Percentiles rank a stretch among this genome's conserved stretches.
phyloP scores from a whole-genome alignment of 2,329 filamentous ascomycete genomes.

The Aspergillus luchuensis region DNA sequence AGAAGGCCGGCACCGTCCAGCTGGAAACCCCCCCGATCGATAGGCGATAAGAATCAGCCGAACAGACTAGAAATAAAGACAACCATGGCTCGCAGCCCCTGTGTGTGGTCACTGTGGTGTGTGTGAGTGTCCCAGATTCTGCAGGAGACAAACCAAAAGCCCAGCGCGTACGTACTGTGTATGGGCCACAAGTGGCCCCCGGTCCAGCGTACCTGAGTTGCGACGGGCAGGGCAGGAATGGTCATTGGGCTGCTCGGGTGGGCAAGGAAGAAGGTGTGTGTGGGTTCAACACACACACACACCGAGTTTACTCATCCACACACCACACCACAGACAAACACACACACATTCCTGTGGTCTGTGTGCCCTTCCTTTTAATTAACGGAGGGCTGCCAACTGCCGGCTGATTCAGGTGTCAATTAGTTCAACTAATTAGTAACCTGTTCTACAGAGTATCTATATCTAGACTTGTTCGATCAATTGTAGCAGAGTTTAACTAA shows the following conservation, averaged over 20 bases:
- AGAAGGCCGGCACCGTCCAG: slow-evolving; percentile 1
- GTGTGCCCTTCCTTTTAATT: slow-evolving; percentile 4
- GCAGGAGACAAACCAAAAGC: not conserved
- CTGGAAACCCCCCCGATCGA: not conserved
- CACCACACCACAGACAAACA: no score
- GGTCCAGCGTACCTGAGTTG: slow-evolving; percentile 4
- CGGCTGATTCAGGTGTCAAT: slow-evolving; percentile 1
- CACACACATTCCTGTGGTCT: not conserved
- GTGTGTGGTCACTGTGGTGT: no score
- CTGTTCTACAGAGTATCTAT: not conserved
- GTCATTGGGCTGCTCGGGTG: not conserved
- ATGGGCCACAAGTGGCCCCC: not conserved
- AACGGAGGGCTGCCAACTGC: slow-evolving; percentile 4
- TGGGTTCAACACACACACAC: not conserved
- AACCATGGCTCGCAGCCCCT: slow-evolving; percentile 4
- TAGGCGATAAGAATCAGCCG: not conserved
- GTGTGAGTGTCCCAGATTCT: not conserved
- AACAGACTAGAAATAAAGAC: slow-evolving; percentile 2
- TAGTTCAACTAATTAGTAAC: not conserved
- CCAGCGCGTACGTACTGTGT: not conserved
- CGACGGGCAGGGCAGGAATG: not conserved
- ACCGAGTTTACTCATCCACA: not conserved
- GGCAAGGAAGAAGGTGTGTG: not conserved
- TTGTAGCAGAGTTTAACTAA: not conserved
- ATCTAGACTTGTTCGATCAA: not conserved